A percentile compares a stretch with the other conserved stretches of the same genome.
Conservation (phyloP, 495 filamentous ascomycete species). For the Apiosordaria backusii region DNA sequence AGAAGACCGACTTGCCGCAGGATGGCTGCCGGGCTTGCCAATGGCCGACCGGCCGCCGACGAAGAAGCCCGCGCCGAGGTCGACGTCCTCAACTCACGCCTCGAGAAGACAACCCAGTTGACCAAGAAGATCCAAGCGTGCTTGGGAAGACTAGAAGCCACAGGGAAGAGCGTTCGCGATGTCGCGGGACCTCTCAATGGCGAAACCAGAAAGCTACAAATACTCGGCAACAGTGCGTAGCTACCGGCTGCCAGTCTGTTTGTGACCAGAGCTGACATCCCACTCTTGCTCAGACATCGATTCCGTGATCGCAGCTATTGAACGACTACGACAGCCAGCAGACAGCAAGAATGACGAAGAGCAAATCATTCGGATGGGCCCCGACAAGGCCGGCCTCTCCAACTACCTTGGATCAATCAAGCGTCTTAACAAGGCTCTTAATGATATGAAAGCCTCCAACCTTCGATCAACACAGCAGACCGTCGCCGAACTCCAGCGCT, state of each 20-base stretch:
- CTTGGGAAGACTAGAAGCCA: slow-evolving; percentile 75
- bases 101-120: slow-evolving; percentile 64
- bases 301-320: slow-evolving; percentile 76
- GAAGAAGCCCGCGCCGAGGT: slow-evolving; percentile 64
- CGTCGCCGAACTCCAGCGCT: slow-evolving; percentile 69
- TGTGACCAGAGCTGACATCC: background rate
- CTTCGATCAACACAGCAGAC: slow-evolving; percentile 88
- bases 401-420: slow-evolving; percentile 89
- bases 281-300: slow-evolving; percentile 63
- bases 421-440: slow-evolving; percentile 75
- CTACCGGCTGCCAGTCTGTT: background rate
- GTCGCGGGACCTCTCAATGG: slow-evolving; percentile 90
- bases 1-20: slow-evolving; percentile 1
- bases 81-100: slow-evolving; percentile 60
- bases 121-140: slow-evolving; percentile 93
- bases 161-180: slow-evolving; percentile 83
- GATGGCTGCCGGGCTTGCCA: slow-evolving; percentile 49
- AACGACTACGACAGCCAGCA: slow-evolving; percentile 79
- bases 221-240: slow-evolving; percentile 67
- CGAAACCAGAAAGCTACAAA: slow-evolving; percentile 84
- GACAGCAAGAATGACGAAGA: slow-evolving; percentile 88
- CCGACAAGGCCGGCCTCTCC: slow-evolving; percentile 70
- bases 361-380: slow-evolving; percentile 80
- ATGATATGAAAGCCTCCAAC: slow-evolving; percentile 79
- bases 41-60: slow-evolving; percentile 49